Base-by-base conservation (phyloP, 1,284 basidiomycete genomes). In the Cryptococcus wingfieldii region DNA sequence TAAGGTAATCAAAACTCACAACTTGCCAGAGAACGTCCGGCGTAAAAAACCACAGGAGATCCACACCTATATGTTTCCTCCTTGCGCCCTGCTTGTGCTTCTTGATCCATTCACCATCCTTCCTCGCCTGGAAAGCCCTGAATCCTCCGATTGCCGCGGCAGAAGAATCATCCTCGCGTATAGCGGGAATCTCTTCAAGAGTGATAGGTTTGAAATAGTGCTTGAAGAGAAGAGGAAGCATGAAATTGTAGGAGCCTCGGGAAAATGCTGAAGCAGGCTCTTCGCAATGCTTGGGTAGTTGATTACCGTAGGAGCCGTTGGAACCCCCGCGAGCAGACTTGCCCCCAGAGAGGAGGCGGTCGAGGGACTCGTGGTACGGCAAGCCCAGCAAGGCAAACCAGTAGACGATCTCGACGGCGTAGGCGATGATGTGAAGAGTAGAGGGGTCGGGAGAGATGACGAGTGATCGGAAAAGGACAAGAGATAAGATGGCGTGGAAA, bases 161-260 rank as follows among this genome's bases (percentile, higher is more conserved):
- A 0, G 81, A 71, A 23, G 76, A 73, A 64, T 82, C 80, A 56
- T 80, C 80, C 31, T 81, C 77, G 7, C 80, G 69, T 2, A 83
- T 68, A 19, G 79, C 79, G 0, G 81, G 81, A 6, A 82, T 76
- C 34, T 79, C 75, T 12, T 71, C 64, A 39, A 79, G 62, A 8
- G 71, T 74, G 56, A 80, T 72, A 1, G 79, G 75, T 4, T 55
- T 68, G 42, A 65, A 67, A 63, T 77, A 80, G 61, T 80, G 77
- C 56, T 76, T 74, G 58, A 76, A 69, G 18, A 81, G 69, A 45
- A 78, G 67, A 0, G 78, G 68, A 5, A 77, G 59, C 53, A 80
- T 67, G 66, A 75, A 79, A 5, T 64, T 68, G 59, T 77, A 80
- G 0, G 77, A 71, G 0, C 71, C 71, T 28, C 76, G 63, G 1